These are phyloP conservation scores for Saccharomycopsis crataegensis DNA, from an alignment of 1,139 yeast species.

Conservation along the genomic window DNA sequence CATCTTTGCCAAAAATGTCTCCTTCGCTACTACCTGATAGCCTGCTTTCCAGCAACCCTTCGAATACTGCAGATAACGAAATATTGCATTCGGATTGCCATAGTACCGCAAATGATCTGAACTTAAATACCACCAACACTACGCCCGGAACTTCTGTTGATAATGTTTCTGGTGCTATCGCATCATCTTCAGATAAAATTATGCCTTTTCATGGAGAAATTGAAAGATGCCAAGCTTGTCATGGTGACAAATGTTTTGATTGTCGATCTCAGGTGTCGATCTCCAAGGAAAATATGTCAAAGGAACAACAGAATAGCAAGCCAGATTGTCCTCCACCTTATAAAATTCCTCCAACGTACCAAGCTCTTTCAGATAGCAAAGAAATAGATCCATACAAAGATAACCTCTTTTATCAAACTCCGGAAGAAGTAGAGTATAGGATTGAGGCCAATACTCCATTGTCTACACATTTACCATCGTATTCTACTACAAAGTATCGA, in stretches of 20 bases:
- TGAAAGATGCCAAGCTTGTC: too few relatives aligned
- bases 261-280: too few relatives aligned
- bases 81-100: background rate
- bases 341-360: constrained; percentile 8
- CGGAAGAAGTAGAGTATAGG: constrained; percentile 12
- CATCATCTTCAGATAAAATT: background rate
- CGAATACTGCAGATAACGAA: background rate
- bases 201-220: background rate
- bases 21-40: too few relatives aligned
- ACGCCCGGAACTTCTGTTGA: constrained; percentile 4
- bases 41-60: too few relatives aligned
- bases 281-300: too few relatives aligned
- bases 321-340: background rate
- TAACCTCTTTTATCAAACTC: constrained; percentile 11
- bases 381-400: constrained; percentile 9
- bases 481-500: constrained; percentile 14
- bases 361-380: background rate
- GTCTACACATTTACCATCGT: constrained; percentile 14
- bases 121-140: background rate
- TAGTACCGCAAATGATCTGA: background rate
- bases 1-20: too few relatives aligned
- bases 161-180: background rate
- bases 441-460: constrained; percentile 10
- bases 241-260: too few relatives aligned
- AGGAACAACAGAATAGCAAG: background rate